These are phyloP conservation scores for Phytophthora cactorum DNA, from an alignment of 352 stramenopile species.

Conservation along the genomic window DNA sequence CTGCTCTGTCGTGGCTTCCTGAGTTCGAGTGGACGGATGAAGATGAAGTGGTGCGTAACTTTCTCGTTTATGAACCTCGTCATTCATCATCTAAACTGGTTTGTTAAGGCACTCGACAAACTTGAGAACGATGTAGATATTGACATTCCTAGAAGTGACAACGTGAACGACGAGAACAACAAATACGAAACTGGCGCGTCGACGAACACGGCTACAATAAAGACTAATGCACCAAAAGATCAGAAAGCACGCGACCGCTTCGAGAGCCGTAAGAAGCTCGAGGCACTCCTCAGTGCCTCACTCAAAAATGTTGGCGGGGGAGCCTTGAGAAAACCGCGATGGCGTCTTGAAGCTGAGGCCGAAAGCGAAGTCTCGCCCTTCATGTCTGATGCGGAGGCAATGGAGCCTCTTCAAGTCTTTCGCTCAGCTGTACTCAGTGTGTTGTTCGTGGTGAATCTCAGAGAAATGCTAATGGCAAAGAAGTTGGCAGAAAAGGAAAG, in stretches of 20 bases:
- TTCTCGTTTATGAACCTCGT: not conserved
- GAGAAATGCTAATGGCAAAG: slow-evolving; percentile 42
- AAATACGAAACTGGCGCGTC: not conserved
- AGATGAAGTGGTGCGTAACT: slow-evolving; percentile 50
- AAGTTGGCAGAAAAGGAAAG: slow-evolving; percentile 48
- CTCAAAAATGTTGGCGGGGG: slow-evolving; percentile 21
- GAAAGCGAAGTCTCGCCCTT: slow-evolving; percentile 42
- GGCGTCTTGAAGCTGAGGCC: slow-evolving; percentile 51
- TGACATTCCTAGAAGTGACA: slow-evolving; percentile 3
- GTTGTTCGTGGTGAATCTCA: slow-evolving; percentile 31
- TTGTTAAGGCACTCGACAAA: slow-evolving; percentile 38
- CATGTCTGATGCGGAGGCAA: slow-evolving; percentile 20
- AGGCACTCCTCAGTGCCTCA: slow-evolving; percentile 47
- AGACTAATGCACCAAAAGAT: slow-evolving; percentile 16
- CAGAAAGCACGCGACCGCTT: slow-evolving; percentile 42
- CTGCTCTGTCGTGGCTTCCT: slow-evolving; percentile 33
- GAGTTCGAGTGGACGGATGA: slow-evolving; percentile 65
- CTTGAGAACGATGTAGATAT: slow-evolving; percentile 30
- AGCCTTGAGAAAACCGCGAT: slow-evolving; percentile 49
- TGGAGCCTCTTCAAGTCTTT: slow-evolving; percentile 49
- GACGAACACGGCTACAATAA: not conserved
- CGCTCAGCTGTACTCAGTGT: slow-evolving; percentile 46
- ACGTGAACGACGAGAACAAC: not conserved
- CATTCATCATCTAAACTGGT: not conserved
- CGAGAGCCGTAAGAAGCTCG: slow-evolving; percentile 50